Base-by-base conservation (phyloP, 345 rosid species). In the Populus alba region DNA sequence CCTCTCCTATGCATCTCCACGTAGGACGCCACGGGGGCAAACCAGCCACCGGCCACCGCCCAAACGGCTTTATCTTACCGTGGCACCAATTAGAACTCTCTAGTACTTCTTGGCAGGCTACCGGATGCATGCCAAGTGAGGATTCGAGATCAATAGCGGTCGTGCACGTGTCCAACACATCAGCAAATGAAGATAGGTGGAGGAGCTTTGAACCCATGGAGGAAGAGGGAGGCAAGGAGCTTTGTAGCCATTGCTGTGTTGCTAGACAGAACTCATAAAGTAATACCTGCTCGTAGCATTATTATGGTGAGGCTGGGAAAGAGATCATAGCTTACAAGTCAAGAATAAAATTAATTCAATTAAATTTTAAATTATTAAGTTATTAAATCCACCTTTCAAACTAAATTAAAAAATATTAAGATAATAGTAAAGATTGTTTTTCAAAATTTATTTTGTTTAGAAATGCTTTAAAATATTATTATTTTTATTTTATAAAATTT, bases 201-300 rank as follows among this genome's bases (percentile, higher is more conserved):
- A 83, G 29, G 61, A 87, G 88, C 74, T 80, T 83, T 12, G 88
- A 87, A 77, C 81, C 87, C 0, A 51, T 41, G 41, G 84, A 85
- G 63, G 88, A 81, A 57, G 78, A 83, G 12, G 85, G 84, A 27
- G 85, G 77, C 17, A 85, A 81, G 41, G 83, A 87, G 75, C 80
- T 85, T 35, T 80, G 85, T 33, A 61, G 83, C 39, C 88, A 85
- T 31, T 86, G 87, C 18, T 87, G 90, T 51, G 85, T 80, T 29
- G 84, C 75, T 76, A 57, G 70, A 69, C 77, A 71, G 12, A 61
- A 33, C 38, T 11, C 13, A 16, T 65, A 29, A 73, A 38, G 27
- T 27, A 27, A 27, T 27, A 2, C 41, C 41, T 38, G 41, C 41
- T 7, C 8, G 11, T 70, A 11, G 12, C 38, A 70, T 43, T 20